phyloP scores from a whole-genome alignment of 2,329 filamentous ascomycete genomes.

The Aspergillus sp. region DNA sequence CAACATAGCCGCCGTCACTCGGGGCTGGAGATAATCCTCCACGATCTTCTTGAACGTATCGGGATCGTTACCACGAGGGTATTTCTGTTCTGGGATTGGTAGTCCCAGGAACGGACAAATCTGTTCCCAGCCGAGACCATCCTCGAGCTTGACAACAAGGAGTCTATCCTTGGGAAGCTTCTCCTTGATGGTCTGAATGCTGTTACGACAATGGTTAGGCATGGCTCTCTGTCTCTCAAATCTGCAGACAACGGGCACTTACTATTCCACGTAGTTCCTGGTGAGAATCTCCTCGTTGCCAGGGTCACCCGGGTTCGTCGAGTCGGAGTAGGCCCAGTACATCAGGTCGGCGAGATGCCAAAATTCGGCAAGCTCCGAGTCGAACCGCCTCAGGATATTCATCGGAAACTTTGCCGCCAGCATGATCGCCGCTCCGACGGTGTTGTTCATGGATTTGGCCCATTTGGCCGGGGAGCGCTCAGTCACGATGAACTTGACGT shows the following conservation, averaged over 20 bases:
- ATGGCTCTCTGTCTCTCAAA: too few relatives aligned
- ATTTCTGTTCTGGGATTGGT: conserved; percentile 18
- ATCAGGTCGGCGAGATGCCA: conserved; percentile 9
- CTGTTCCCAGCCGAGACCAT: conserved; percentile 22
- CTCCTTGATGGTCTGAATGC: conserved; percentile 19
- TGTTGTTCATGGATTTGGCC: conserved; percentile 22
- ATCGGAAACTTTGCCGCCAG: conserved; percentile 14
- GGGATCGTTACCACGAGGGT: conserved; percentile 21
- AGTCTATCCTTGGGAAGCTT: conserved; percentile 20
- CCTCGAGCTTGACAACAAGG: conserved; percentile 18
- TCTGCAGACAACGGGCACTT: not conserved
- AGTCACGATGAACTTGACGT: conserved; percentile 26
- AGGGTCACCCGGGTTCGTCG: conserved; percentile 11
- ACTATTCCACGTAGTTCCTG: conserved; percentile 22
- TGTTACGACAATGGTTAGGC: not conserved
- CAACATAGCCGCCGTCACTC: conserved; percentile 11
- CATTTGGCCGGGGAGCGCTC: conserved; percentile 22
- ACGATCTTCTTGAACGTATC: conserved; percentile 19
- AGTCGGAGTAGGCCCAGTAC: conserved; percentile 11
- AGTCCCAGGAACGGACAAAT: conserved; percentile 24
- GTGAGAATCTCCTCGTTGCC: conserved; percentile 15
- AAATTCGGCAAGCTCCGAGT: conserved; percentile 15
- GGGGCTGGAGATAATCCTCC: conserved; percentile 10
- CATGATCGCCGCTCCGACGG: conserved; percentile 6
- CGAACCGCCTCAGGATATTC: conserved; percentile 21